A percentile compares a stretch with the other conserved stretches of the same genome.
These are phyloP conservation scores for Albizia julibrissin DNA, from an alignment of 306 rosid genomes.

Conservation along the genomic window DNA sequence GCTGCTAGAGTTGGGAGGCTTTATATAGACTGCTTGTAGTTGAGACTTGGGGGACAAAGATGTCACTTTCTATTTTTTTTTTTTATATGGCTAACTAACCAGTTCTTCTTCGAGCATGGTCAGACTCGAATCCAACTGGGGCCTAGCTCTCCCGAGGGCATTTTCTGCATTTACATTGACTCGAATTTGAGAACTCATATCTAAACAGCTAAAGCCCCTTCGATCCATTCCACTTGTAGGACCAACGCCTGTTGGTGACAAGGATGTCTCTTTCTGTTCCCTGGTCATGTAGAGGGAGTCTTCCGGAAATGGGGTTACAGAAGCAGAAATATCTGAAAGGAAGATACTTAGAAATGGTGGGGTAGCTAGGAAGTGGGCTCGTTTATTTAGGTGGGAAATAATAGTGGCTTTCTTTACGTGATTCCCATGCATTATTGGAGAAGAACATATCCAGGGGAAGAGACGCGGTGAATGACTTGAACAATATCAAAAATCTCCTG, in stretches of 20 bases:
- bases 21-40: conserved; percentile 62
- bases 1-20: conserved; percentile 44
- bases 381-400: conserved; percentile 28
- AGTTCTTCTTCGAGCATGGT: too few species aligned
- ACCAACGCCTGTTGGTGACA: conserved; percentile 29
- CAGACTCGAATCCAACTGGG: too few species aligned
- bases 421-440: conserved; percentile 85
- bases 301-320: conserved; percentile 43
- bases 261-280: conserved; percentile 48
- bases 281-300: conserved; percentile 38
- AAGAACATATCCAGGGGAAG: conserved; percentile 54
- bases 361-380: conserved; percentile 19
- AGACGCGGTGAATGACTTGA: conserved; percentile 53
- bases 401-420: conserved; percentile 62
- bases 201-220: too few species aligned
- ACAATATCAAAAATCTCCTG: conserved; percentile 45
- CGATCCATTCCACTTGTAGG: too few species aligned
- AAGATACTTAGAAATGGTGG: conserved; percentile 35
- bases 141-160: too few species aligned
- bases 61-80: conserved; percentile 36
- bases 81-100: too few species aligned
- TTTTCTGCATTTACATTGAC: too few species aligned
- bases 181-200: too few species aligned
- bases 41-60: conserved; percentile 52
- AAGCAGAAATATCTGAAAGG: conserved; percentile 33